These are phyloP conservation scores for Exophiala alcalophila DNA, from an alignment of 2,329 filamentous ascomycete species.

Conservation along the genomic window DNA sequence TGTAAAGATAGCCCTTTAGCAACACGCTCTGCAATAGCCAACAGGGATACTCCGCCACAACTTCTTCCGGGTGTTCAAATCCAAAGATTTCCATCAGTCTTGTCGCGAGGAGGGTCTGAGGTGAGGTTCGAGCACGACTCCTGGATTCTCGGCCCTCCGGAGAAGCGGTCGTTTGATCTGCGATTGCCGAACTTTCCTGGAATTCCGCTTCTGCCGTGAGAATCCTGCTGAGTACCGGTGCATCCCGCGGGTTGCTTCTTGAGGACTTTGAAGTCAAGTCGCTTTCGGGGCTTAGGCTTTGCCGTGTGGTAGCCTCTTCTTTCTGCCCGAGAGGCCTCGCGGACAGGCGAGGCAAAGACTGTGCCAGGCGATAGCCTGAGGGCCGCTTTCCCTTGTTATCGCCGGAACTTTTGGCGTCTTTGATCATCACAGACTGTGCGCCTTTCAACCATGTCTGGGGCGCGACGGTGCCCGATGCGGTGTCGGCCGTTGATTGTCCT, in stretches of 20 bases:
- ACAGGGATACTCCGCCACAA: constrained; percentile 88
- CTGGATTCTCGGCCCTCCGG: constrained; percentile 28
- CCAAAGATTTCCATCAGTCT: constrained; percentile 80
- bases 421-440: constrained; percentile 8
- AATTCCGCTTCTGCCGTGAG: constrained; percentile 68
- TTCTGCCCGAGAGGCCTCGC: constrained; percentile 29
- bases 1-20: constrained; percentile 92
- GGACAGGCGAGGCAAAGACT: constrained; percentile 61
- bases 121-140: constrained; percentile 38
- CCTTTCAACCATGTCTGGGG: background rate
- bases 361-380: constrained; percentile 58
- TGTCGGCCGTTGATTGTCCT: constrained; percentile 4
- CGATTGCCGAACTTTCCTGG: constrained; percentile 29
- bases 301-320: constrained; percentile 8
- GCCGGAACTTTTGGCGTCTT: constrained; percentile 5
- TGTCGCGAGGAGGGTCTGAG: constrained; percentile 61
- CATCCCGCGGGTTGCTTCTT: constrained; percentile 47
- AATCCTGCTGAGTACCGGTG: constrained; percentile 75
- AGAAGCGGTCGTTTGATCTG: constrained; percentile 10
- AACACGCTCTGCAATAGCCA: constrained; percentile 89
- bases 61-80: constrained; percentile 76
- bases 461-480: constrained; percentile 3
- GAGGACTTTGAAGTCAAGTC: constrained; percentile 22
- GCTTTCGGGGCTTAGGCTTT: constrained; percentile 19
- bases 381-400: constrained; percentile 22